phyloP scores from a whole-genome alignment of 164 flowering plant genomes.

The Vitis rupestris region DNA sequence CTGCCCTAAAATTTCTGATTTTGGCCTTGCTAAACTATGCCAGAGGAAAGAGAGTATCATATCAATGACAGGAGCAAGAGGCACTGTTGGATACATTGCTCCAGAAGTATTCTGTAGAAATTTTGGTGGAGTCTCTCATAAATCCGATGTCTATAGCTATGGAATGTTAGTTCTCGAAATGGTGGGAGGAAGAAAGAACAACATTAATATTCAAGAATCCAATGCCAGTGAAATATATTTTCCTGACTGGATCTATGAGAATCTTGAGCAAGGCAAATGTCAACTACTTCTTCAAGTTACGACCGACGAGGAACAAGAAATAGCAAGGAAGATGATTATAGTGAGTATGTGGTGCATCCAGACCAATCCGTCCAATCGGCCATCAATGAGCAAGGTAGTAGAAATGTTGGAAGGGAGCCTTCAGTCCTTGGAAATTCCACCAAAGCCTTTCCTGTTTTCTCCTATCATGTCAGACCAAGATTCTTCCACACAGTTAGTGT shows the following conservation, averaged over 20 bases:
- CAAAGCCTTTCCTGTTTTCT: constrained; percentile 12
- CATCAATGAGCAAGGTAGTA: constrained; percentile 25
- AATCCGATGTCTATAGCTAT: constrained; percentile 31
- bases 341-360: constrained; percentile 35
- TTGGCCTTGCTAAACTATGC: constrained; percentile 32
- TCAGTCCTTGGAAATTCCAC: constrained; percentile 23
- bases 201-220: not conserved
- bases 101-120: constrained; percentile 23
- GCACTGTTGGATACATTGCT: constrained; percentile 33
- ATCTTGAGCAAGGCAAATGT: constrained; percentile 7
- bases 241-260: constrained; percentile 20
- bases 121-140: constrained; percentile 24
- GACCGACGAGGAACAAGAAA: constrained; percentile 10
- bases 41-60: constrained; percentile 19
- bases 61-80: constrained; percentile 23
- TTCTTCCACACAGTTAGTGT: not conserved
- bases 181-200: constrained; percentile 22
- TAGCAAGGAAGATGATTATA: constrained; percentile 20
- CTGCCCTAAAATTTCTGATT: constrained; percentile 32
- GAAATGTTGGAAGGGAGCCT: constrained; percentile 26
- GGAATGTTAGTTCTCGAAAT: constrained; percentile 35
- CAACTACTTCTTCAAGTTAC: not conserved
- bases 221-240: constrained; percentile 18
- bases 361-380: constrained; percentile 21
- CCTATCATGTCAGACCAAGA: not conserved